phyloP scores from a whole-genome alignment of 2,329 filamentous ascomycete species.

The Dactylella cylindrospora region DNA sequence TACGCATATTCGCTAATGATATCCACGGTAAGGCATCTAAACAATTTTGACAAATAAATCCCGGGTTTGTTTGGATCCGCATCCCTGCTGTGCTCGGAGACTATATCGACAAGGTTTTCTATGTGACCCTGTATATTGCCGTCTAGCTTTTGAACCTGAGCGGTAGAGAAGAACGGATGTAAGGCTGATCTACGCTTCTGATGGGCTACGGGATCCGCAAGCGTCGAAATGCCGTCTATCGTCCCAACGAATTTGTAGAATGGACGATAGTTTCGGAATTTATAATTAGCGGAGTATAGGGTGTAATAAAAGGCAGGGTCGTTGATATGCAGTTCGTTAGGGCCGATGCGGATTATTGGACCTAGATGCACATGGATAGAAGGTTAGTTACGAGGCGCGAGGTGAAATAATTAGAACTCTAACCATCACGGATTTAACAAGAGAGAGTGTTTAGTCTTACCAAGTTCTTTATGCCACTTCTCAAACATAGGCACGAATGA shows the following conservation, averaged over 20 bases:
- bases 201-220: background rate
- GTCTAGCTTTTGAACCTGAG: constrained; percentile 16
- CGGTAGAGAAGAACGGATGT: constrained; percentile 6
- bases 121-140: constrained; percentile 3
- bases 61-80: background rate
- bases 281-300: constrained; percentile 3
- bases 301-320: constrained; percentile 9
- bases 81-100: background rate
- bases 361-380: too few species aligned
- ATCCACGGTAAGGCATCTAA: background rate
- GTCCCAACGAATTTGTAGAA: constrained; percentile 1
- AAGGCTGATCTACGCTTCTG: constrained; percentile 4
- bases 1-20: constrained; percentile 9
- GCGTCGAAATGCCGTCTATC: background rate
- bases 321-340: constrained; percentile 26
- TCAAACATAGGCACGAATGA: constrained; percentile 1
- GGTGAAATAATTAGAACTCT: background rate
- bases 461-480: constrained; percentile 18
- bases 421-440: too few species aligned
- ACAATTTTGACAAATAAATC: background rate
- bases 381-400: background rate
- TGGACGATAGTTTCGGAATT: background rate
- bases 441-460: background rate
- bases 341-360: constrained; percentile 23
- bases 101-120: background rate